A percentile compares a stretch with the other conserved stretches of the same genome.
phyloP scores from a whole-genome alignment of 768 basidiomycete species.

The Lactarius akahatsu region DNA sequence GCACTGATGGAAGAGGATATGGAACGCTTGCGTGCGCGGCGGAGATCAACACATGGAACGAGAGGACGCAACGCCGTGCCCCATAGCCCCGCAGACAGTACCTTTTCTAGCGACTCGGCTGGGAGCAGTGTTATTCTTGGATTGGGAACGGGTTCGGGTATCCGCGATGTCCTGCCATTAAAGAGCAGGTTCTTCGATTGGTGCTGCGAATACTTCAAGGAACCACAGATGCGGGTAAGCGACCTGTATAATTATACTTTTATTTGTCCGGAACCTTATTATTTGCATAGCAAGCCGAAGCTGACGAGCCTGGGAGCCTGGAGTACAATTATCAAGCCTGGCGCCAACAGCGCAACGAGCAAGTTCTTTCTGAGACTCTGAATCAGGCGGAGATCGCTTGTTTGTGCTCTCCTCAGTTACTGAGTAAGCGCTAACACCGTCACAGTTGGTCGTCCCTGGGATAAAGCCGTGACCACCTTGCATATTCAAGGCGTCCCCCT shows the following conservation, averaged over 20 bases:
- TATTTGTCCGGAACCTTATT: conserved; percentile 8
- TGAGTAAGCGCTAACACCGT: conserved; percentile 15
- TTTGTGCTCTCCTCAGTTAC: conserved; percentile 38
- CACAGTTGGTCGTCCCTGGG: conserved; percentile 67
- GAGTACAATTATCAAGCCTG: conserved; percentile 95
- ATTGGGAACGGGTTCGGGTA: conserved; percentile 74
- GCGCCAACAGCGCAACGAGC: conserved; percentile 89
- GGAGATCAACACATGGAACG: conserved; percentile 44
- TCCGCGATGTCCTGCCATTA: conserved; percentile 83
- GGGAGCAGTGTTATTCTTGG: conserved; percentile 69
- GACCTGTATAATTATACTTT: conserved; percentile 1
- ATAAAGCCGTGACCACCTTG: conserved; percentile 65
- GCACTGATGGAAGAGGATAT: conserved; percentile 93
- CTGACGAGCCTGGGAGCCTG: conserved; percentile 92
- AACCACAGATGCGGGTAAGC: conserved; percentile 96
- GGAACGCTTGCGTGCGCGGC: conserved; percentile 78
- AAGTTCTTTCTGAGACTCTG: conserved; percentile 65
- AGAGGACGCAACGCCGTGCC: conserved; percentile 42
- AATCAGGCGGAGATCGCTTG: conserved; percentile 73
- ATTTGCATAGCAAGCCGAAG: conserved; percentile 75
- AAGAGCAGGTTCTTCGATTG: conserved; percentile 94
- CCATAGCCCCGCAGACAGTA: conserved; percentile 71
- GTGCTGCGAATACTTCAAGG: conserved; percentile 96
- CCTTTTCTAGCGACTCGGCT: conserved; percentile 74
- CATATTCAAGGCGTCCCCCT: conserved; percentile 60